Base-by-base conservation (phyloP, 768 basidiomycete genomes). In the Chalciporus piperatus region DNA sequence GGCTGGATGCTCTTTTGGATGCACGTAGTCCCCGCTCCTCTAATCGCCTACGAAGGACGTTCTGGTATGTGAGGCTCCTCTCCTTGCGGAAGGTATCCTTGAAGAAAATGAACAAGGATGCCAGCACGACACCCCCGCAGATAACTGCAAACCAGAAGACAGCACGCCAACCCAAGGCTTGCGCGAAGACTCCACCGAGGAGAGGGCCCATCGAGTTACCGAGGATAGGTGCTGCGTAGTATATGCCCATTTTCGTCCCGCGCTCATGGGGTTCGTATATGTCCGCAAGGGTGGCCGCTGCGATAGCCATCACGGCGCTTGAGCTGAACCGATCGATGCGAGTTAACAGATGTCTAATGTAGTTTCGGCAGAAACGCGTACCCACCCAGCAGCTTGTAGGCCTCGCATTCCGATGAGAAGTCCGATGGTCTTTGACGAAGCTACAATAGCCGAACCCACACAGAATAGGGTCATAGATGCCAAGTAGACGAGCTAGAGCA, bases 101-200 rank as follows among this genome's bases (percentile, higher is more conserved):
- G 73, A 93, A 89, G 64, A 84, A 73, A 16, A 84, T 59, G 22
- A 84, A 48, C 65, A 91, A 85, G 17, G 73, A 66, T 28, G 83
- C n/a, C 48, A 80, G 72, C 41, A 78, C 79, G 13, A 75, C 28
- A 2, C 81, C 81, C 9, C 79, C 79, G 48, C 84, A 72, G 27
- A 85, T 82, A 3, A 82, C 72, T 32, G 90, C 74, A 65, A 92
- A 91, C 81, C 88, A 95, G 69, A 95, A 92, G 1, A 89, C 83
- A 1, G 86, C 82, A 33, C 93, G 80, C 93, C 93, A 97, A 47
- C 74, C 77, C 65, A 84, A 82, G 0, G 75, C 78, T 47, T 83
- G 74, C 0, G 89, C 82, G 6, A 91, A 68, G 2, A 71, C 76
- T 0, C 90, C 88, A 2, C 89, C 88, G 39, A 90, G 61, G 27